Conservation (phyloP, 2,329 filamentous ascomycete species). For the Botrytis byssoidea region DNA sequence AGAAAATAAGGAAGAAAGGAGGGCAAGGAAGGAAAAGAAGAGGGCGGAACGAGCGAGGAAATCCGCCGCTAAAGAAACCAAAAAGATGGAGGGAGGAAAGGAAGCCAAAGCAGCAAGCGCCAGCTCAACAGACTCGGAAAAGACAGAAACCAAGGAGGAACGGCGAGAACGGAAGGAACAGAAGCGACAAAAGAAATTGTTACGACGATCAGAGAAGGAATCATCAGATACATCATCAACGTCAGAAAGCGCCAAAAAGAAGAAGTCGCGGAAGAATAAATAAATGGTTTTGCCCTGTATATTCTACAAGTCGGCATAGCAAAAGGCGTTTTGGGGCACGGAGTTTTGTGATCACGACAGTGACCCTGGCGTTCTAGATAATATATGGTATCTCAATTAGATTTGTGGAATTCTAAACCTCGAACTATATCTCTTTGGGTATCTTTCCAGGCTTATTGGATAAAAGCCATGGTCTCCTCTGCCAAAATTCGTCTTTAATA, state of each 20-base stretch:
- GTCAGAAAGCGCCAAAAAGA: slow-evolving; percentile 37
- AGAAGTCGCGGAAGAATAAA: slow-evolving; percentile 34
- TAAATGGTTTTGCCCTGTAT: background rate
- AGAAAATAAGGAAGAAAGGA: slow-evolving; percentile 39
- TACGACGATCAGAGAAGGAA: slow-evolving; percentile 28
- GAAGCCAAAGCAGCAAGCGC: background rate
- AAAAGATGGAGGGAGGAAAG: slow-evolving; percentile 2
- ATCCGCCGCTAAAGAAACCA: slow-evolving; percentile 15
- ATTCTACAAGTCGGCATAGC: slow-evolving; percentile 17
- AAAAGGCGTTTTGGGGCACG: slow-evolving; percentile 32
- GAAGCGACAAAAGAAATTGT: slow-evolving; percentile 39
- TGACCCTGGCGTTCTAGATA: slow-evolving; percentile 23
- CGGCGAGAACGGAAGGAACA: slow-evolving; percentile 41
- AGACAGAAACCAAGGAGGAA: slow-evolving; percentile 41
- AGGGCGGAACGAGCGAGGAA: slow-evolving; percentile 32
- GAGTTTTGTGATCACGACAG: slow-evolving; percentile 22
- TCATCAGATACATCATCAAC: slow-evolving; percentile 25
- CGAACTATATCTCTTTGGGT: slow-evolving; percentile 51
- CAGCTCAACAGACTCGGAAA: background rate
- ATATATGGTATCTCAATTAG: slow-evolving; percentile 20
- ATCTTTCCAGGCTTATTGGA: slow-evolving; percentile 71
- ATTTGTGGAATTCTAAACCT: slow-evolving; percentile 22
- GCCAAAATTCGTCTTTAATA: slow-evolving; percentile 95
- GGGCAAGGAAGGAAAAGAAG: slow-evolving; percentile 43
- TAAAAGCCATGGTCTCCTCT: slow-evolving; percentile 77